These are phyloP conservation scores for Pseudomonodictys pantanalensis DNA, from an alignment of 495 filamentous ascomycete species.

Conservation along the genomic window DNA sequence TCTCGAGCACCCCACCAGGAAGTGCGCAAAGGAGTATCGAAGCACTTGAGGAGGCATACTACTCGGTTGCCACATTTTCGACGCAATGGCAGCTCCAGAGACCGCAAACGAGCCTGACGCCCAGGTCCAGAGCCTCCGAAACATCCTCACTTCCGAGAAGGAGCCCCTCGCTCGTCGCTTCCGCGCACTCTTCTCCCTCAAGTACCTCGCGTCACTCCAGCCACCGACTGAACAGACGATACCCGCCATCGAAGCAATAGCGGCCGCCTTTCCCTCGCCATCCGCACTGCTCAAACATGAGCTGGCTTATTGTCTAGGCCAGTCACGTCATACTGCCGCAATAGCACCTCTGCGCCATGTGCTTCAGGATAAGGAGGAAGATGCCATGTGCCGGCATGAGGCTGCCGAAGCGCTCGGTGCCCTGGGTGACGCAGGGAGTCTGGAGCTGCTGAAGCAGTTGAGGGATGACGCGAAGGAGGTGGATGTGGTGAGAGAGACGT, in stretches of 20 bases:
- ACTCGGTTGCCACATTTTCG: not conserved
- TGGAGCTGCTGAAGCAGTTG: slow-evolving; percentile 68
- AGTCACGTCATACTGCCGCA: slow-evolving; percentile 73
- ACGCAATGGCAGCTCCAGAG: slow-evolving; percentile 10
- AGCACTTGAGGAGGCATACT: not conserved
- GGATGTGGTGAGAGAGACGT: slow-evolving; percentile 87
- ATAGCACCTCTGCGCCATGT: slow-evolving; percentile 70
- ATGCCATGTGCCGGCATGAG: slow-evolving; percentile 95
- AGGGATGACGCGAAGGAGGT: slow-evolving; percentile 68
- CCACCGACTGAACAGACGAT: slow-evolving; percentile 60
- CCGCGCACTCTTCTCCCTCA: slow-evolving; percentile 95
- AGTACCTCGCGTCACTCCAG: slow-evolving; percentile 75
- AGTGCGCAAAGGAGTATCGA: not conserved
- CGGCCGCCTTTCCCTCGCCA: slow-evolving; percentile 76
- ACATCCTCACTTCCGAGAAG: slow-evolving; percentile 72
- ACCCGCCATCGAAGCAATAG: slow-evolving; percentile 86
- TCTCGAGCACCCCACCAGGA: not conserved
- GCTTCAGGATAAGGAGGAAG: slow-evolving; percentile 74
- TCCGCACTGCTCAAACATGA: slow-evolving; percentile 93
- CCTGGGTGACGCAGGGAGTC: slow-evolving; percentile 66
- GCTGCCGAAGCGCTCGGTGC: slow-evolving; percentile 94
- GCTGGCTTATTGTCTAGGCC: slow-evolving; percentile 93
- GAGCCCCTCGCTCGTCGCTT: slow-evolving; percentile 85
- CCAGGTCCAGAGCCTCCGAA: slow-evolving; percentile 61
- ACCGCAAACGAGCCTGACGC: not conserved